Evolutionary conservation across 768 basidiomycete genomes (phyloP).

Genomic region (Melanogaster broomeanus): DNA sequence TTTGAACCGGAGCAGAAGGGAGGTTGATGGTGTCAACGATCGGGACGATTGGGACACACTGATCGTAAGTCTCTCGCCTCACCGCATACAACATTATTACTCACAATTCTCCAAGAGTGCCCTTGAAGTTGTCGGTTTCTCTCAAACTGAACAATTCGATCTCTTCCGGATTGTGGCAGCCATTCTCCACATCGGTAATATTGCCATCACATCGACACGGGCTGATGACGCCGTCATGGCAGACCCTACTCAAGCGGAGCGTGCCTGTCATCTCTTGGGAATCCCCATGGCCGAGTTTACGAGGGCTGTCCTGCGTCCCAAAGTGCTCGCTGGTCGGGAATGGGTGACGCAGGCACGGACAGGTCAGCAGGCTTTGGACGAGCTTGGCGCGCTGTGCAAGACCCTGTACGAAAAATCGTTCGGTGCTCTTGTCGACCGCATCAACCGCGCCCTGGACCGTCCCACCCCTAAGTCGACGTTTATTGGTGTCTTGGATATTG

Average conservation of each 20-base stretch:
- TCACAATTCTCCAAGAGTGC: constrained; percentile 53
- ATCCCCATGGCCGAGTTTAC: constrained; percentile 86
- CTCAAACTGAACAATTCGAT: constrained; percentile 80
- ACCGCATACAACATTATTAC: not conserved
- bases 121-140: constrained; percentile 88
- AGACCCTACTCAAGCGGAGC: constrained; percentile 83
- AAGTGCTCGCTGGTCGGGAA: constrained; percentile 91
- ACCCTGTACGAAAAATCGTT: constrained; percentile 98
- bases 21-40: constrained; percentile 97
- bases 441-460: constrained; percentile 92
- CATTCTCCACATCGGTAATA: constrained; percentile 95
- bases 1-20: constrained; percentile 83
- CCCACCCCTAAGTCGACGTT: constrained; percentile 91
- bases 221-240: constrained; percentile 80
- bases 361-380: constrained; percentile 88
- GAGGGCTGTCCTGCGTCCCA: constrained; percentile 85
- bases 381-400: constrained; percentile 89
- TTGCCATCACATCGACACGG: constrained; percentile 74
- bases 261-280: constrained; percentile 88
- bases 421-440: constrained; percentile 88
- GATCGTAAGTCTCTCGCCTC: constrained; percentile 46
- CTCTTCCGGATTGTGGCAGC: constrained; percentile 94
- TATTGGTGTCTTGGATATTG: constrained; percentile 98
- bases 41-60: constrained; percentile 82
- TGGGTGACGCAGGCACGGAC: constrained; percentile 96